These are phyloP conservation scores for Achaetomiella virescens DNA, from an alignment of 495 filamentous ascomycete species.

Conservation along the genomic window DNA sequence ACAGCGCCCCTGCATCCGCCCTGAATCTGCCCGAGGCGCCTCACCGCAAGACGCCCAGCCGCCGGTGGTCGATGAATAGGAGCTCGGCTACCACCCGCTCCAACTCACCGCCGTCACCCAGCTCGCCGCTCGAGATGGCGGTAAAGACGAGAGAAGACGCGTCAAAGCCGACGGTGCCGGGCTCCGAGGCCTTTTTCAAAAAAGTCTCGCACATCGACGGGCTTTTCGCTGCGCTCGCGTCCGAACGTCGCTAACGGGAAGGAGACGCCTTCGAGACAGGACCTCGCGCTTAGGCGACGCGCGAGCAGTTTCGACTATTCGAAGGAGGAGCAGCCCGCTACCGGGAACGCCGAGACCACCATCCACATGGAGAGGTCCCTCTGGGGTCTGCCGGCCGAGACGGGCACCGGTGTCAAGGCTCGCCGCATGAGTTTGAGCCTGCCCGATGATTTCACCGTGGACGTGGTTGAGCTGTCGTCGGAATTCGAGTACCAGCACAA, in stretches of 20 bases:
- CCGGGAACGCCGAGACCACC: slow-evolving; percentile 11
- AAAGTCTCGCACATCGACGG: slow-evolving; percentile 45
- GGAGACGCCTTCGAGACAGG: slow-evolving; percentile 7
- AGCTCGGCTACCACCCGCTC: slow-evolving; percentile 45
- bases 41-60: slow-evolving; percentile 23
- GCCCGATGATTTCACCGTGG: slow-evolving; percentile 58
- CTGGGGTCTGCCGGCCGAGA: slow-evolving; percentile 51
- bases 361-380: slow-evolving; percentile 31
- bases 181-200: slow-evolving; percentile 35
- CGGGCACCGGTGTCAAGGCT: slow-evolving; percentile 60
- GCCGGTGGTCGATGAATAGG: slow-evolving; percentile 43
- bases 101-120: slow-evolving; percentile 48
- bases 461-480: slow-evolving; percentile 52
- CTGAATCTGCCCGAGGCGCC: slow-evolving; percentile 20
- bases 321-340: slow-evolving; percentile 15
- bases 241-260: slow-evolving; percentile 20
- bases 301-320: slow-evolving; percentile 35
- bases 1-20: slow-evolving; percentile 13
- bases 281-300: slow-evolving; percentile 22
- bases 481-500: slow-evolving; percentile 56
- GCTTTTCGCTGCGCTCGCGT: slow-evolving; percentile 38
- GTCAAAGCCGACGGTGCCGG: slow-evolving; percentile 33
- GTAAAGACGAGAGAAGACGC: slow-evolving; percentile 26
- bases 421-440: slow-evolving; percentile 56
- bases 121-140: slow-evolving; percentile 36